These are phyloP conservation scores for Alternaria rosae DNA, from an alignment of 2,329 filamentous ascomycete species.

Conservation along the genomic window DNA sequence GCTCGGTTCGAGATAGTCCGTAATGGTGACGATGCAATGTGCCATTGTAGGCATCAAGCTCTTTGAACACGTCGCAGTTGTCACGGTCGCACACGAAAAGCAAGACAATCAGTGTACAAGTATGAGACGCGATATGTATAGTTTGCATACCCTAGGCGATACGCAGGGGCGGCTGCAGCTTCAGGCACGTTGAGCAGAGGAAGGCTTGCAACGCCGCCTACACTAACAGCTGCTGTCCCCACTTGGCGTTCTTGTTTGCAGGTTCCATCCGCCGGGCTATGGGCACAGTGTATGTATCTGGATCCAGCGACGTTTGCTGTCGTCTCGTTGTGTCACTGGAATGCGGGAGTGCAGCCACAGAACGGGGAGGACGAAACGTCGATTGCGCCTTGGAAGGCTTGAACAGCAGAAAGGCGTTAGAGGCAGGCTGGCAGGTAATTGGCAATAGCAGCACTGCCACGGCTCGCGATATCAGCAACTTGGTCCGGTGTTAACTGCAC, in stretches of 20 bases:
- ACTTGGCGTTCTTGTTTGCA: constrained; percentile 9
- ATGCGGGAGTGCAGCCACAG: background rate
- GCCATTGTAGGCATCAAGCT: background rate
- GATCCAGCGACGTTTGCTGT: constrained; percentile 1
- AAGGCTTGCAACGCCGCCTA: constrained; percentile 15
- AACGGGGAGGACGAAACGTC: background rate
- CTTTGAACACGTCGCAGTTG: background rate
- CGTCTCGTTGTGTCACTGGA: background rate
- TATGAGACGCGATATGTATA: background rate
- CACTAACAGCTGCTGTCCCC: constrained; percentile 12
- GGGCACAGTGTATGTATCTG: background rate
- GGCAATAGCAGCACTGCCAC: constrained; percentile 41
- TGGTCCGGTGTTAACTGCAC: constrained; percentile 31
- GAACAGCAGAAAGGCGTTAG: constrained; percentile 1
- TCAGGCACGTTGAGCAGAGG: constrained; percentile 1
- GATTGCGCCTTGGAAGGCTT: background rate
- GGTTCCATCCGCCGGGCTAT: constrained; percentile 1
- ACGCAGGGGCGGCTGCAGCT: constrained; percentile 3
- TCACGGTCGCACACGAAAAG: background rate
- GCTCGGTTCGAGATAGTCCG: background rate
- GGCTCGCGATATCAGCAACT: constrained; percentile 37
- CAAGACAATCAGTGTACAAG: background rate
- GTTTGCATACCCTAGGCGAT: background rate
- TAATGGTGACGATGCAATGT: background rate
- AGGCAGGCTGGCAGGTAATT: constrained; percentile 4